Percentiles rank a stretch among this genome's conserved stretches.
These are phyloP conservation scores for Sphaerosporella brunnea DNA, from an alignment of 495 filamentous ascomycete species.

Conservation along the genomic window DNA sequence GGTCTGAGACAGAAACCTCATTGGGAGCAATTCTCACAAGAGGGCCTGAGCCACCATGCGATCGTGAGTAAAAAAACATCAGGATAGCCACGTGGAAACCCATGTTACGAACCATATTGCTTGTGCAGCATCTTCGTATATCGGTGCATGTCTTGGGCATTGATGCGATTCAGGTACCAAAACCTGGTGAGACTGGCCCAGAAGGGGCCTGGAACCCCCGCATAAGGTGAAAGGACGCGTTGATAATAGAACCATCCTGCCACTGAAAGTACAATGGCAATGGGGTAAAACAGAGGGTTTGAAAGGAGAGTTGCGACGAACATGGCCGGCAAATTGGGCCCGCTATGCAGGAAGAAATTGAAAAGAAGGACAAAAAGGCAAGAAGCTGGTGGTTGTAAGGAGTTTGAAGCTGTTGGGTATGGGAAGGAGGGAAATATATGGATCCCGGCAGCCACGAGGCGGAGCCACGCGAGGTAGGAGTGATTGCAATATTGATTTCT, in stretches of 20 bases:
- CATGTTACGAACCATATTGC: constrained; percentile 10
- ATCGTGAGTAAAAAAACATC: no score
- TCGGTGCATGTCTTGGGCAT: constrained; percentile 4
- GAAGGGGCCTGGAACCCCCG: constrained; percentile 3
- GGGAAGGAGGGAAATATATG: no score
- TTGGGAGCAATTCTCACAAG: constrained; percentile 25
- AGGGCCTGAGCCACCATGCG: constrained; percentile 10
- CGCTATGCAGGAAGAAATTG: no score
- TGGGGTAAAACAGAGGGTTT: constrained; percentile 4
- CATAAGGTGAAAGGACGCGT: constrained; percentile 2
- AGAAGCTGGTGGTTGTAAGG: no score
- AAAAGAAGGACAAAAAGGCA: no score
- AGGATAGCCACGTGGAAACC: background rate
- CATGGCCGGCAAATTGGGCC: no score
- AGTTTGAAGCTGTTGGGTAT: no score
- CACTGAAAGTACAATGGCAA: constrained; percentile 1
- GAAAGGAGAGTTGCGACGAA: background rate
- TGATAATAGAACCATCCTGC: background rate
- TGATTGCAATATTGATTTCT: no score
- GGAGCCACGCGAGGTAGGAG: no score
- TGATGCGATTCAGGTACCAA: constrained; percentile 6
- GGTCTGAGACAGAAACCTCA: constrained; percentile 22
- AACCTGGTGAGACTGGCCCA: constrained; percentile 2
- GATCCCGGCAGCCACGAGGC: no score
- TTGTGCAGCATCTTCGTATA: constrained; percentile 11